Percentiles rank a stretch among this genome's conserved stretches.
These are phyloP conservation scores for Hemisphaericaspora xylanilytica DNA, from an alignment of 1,139 yeast genomes.

Conservation along the genomic window DNA sequence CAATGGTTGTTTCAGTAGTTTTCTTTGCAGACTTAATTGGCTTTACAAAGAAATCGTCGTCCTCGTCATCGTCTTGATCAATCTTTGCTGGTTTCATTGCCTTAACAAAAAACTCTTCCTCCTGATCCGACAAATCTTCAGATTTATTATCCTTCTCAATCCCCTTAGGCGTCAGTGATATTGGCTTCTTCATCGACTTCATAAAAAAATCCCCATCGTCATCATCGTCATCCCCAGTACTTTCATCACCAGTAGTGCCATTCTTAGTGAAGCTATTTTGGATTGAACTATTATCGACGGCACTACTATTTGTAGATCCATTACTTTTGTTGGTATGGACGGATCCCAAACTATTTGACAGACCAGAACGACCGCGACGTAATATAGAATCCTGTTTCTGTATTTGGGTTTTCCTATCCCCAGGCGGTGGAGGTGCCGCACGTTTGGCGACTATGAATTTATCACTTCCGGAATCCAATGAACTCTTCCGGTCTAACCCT, in stretches of 20 bases:
- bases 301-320: conserved; percentile 10
- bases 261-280: conserved; percentile 4
- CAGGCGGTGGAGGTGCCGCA: conserved; percentile 75
- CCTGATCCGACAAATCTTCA: too few species aligned
- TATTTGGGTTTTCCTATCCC: conserved; percentile 13
- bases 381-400: conserved; percentile 19
- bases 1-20: neutral
- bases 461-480: conserved; percentile 2
- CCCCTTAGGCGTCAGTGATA: neutral
- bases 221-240: conserved; percentile 39
- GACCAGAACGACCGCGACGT: conserved; percentile 8
- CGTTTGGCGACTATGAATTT: conserved; percentile 55
- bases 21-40: conserved; percentile 18
- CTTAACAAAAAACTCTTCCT: conserved; percentile 63
- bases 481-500: neutral
- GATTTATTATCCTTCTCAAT: neutral
- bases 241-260: conserved; percentile 16
- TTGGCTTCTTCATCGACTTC: conserved; percentile 34
- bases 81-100: conserved; percentile 22
- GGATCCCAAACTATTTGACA: conserved; percentile 5
- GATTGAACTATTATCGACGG: conserved; percentile 2
- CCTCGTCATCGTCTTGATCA: conserved; percentile 17
- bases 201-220: conserved; percentile 62
- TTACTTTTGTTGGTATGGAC: conserved; percentile 12
- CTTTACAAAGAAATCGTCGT: conserved; percentile 33